phyloP scores from a whole-genome alignment of 176 grass and related monocot species.

The Hordeum vulgare region DNA sequence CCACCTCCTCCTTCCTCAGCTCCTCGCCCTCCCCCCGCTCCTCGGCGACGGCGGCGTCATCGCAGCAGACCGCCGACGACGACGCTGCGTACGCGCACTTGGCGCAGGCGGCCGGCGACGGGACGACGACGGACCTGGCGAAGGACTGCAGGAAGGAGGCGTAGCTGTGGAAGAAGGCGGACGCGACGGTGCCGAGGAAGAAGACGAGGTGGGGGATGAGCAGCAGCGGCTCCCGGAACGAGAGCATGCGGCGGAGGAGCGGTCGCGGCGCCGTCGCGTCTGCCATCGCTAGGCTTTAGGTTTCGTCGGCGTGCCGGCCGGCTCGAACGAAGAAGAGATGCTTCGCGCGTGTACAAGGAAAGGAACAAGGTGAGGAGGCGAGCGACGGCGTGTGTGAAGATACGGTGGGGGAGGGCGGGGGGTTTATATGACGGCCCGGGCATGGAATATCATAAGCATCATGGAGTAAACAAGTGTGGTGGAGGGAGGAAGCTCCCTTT shows the following conservation, averaged over 20 bases:
- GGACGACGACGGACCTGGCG: conserved; percentile 7
- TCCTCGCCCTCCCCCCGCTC: not conserved
- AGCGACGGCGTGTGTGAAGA: not conserved
- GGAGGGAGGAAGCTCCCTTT: conserved; percentile 5
- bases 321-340: not conserved
- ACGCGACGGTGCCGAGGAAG: conserved; percentile 14
- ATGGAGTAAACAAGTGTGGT: not conserved
- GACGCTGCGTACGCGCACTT: not conserved
- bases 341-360: not conserved
- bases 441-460: not conserved
- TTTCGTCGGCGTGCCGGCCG: no score
- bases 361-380: not conserved
- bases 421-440: not conserved
- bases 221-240: conserved; percentile 46
- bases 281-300: not conserved
- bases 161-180: conserved; percentile 20
- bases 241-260: conserved; percentile 35
- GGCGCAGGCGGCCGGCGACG: not conserved
- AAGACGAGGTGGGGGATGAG: conserved; percentile 21
- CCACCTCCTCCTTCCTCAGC: conserved; percentile 37
- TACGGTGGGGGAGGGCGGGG: not conserved
- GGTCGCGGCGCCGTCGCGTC: conserved; percentile 1
- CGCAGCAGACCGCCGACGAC: not conserved
- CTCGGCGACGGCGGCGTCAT: accelerated
- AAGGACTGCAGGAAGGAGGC: conserved; percentile 27